Percentiles rank a stretch among this genome's conserved stretches.
Evolutionary conservation across 345 rosid species (phyloP).

Genomic region (Salix udensis): DNA sequence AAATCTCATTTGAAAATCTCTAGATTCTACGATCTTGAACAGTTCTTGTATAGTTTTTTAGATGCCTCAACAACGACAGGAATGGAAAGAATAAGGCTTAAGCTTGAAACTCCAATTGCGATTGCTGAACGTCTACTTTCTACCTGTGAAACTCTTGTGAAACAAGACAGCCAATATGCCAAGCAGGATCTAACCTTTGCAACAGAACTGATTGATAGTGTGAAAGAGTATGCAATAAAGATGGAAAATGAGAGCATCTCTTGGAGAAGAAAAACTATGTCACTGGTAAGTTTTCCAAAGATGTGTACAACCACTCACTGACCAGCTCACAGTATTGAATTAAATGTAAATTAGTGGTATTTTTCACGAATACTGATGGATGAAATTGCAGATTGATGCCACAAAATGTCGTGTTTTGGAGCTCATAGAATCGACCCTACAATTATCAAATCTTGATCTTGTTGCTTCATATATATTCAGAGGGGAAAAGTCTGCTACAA

Average conservation of each 20-base stretch:
- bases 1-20: constrained; percentile 48
- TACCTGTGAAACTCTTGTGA: constrained; percentile 55
- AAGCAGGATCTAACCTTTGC: constrained; percentile 58
- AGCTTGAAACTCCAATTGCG: constrained; percentile 82
- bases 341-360: constrained; percentile 14
- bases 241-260: constrained; percentile 81
- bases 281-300: constrained; percentile 48
- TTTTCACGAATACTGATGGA: constrained; percentile 8
- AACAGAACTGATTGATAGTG: constrained; percentile 49
- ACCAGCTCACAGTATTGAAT: not conserved
- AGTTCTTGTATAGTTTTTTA: constrained; percentile 68
- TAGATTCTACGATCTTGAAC: constrained; percentile 63
- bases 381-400: constrained; percentile 56
- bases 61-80: constrained; percentile 76
- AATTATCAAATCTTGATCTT: constrained; percentile 74
- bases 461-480: constrained; percentile 52
- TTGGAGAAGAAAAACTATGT: constrained; percentile 64
- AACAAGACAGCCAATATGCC: constrained; percentile 53
- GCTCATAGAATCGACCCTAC: constrained; percentile 67
- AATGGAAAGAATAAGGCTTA: constrained; percentile 84
- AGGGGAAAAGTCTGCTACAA: constrained; percentile 48
- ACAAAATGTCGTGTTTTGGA: constrained; percentile 69
- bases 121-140: constrained; percentile 80
- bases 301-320: not conserved
- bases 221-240: constrained; percentile 46